A percentile compares a stretch with the other conserved stretches of the same genome.
Evolutionary conservation across 2,329 filamentous ascomycete genomes (phyloP).

Genomic region (Aureobasidium zeae): DNA sequence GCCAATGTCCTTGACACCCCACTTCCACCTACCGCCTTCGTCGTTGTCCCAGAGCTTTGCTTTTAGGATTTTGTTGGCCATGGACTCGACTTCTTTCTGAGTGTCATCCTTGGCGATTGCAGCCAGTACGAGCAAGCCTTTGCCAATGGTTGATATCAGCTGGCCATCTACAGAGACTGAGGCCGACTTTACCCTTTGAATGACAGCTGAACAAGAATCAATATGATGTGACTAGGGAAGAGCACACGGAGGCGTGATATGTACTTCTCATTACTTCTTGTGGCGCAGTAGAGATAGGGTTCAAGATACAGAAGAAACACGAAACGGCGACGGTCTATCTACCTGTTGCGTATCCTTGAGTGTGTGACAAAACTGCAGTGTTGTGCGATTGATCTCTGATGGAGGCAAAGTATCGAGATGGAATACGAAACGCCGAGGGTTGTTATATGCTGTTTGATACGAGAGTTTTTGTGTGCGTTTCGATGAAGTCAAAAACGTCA

Average conservation of each 20-base stretch:
- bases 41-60: constrained; percentile 88
- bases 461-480: neutral
- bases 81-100: constrained; percentile 71
- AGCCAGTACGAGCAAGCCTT: constrained; percentile 82
- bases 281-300: constrained; percentile 16
- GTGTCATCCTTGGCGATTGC: constrained; percentile 87
- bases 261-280: constrained; percentile 42
- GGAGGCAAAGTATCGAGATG: too few species aligned
- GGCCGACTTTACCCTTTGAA: constrained; percentile 89
- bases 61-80: constrained; percentile 80
- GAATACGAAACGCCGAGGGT: too few species aligned
- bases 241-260: constrained; percentile 12
- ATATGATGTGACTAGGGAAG: constrained; percentile 14
- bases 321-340: constrained; percentile 7
- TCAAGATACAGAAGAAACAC: neutral
- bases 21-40: constrained; percentile 76
- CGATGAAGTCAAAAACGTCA: constrained; percentile 7
- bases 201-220: constrained; percentile 55
- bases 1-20: constrained; percentile 73
- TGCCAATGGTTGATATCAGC: constrained; percentile 81
- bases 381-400: too few species aligned
- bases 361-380: neutral
- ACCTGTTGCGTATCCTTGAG: constrained; percentile 4
- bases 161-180: constrained; percentile 92
- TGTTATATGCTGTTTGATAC: too few species aligned